phyloP scores from a whole-genome alignment of 106 monocot genomes.

The Dioscorea alata region DNA sequence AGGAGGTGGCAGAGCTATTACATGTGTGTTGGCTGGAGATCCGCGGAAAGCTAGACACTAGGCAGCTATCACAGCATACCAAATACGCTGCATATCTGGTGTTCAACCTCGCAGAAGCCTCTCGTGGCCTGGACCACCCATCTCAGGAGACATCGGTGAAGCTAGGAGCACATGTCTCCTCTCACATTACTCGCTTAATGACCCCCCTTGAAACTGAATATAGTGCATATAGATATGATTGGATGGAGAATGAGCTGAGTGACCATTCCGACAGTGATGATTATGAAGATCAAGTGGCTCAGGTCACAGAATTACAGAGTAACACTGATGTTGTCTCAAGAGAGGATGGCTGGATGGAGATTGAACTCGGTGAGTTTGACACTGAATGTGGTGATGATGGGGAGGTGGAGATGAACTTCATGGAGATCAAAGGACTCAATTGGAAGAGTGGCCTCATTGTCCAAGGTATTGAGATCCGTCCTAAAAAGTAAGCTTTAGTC shows the following conservation, averaged over 20 bases:
- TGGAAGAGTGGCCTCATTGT: constrained; percentile 43
- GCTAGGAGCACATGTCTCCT: constrained; percentile 5
- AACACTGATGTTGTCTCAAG: neutral
- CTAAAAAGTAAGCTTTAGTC: constrained; percentile 3
- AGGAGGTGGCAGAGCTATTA: constrained; percentile 59
- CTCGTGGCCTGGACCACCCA: constrained; percentile 21
- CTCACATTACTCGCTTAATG: neutral
- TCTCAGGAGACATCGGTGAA: constrained; percentile 27
- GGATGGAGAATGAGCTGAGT: constrained; percentile 40
- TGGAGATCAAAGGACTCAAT: constrained; percentile 15
- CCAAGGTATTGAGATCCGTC: constrained; percentile 34
- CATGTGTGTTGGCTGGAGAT: constrained; percentile 77
- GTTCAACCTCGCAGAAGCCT: constrained; percentile 23
- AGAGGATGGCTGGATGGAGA: constrained; percentile 31
- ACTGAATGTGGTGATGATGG: constrained; percentile 24
- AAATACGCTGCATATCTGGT: constrained; percentile 55
- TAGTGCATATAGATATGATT: constrained; percentile 20
- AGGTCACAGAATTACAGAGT: no score
- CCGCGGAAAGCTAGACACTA: constrained; percentile 24
- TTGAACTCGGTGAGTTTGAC: constrained; percentile 44
- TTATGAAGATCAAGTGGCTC: no score
- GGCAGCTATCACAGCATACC: constrained; percentile 40
- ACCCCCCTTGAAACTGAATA: constrained; percentile 1
- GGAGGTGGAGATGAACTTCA: constrained; percentile 18
- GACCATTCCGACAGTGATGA: neutral